These are phyloP conservation scores for Aureobasidium lini DNA, from an alignment of 2,329 filamentous ascomycete species.

Conservation along the genomic window DNA sequence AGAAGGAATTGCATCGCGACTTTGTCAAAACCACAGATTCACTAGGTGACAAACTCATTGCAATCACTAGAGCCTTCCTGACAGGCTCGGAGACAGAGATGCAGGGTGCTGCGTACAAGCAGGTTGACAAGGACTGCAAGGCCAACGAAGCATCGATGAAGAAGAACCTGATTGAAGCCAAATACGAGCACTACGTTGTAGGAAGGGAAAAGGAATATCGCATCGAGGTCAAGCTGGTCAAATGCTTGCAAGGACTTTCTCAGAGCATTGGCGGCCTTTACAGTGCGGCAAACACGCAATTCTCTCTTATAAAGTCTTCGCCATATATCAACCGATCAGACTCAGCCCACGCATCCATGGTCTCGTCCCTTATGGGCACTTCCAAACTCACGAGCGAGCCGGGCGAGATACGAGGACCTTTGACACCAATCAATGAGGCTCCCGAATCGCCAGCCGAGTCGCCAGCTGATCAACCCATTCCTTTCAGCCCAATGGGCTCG, in stretches of 20 bases:
- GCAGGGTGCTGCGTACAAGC: slow-evolving; percentile 57
- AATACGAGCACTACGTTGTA: slow-evolving; percentile 77
- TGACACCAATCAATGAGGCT: slow-evolving; percentile 14
- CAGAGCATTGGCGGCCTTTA: slow-evolving; percentile 86
- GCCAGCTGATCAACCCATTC: not conserved
- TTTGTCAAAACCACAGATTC: slow-evolving; percentile 67
- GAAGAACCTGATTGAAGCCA: slow-evolving; percentile 74
- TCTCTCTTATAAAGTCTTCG: slow-evolving; percentile 67
- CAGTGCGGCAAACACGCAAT: slow-evolving; percentile 84
- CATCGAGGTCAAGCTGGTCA: slow-evolving; percentile 70
- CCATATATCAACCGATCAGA: slow-evolving; percentile 14
- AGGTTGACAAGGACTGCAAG: slow-evolving; percentile 51
- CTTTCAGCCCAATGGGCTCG: not conserved
- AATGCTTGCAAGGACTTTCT: slow-evolving; percentile 75
- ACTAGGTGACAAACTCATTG: slow-evolving; percentile 71
- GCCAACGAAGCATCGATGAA: slow-evolving; percentile 62
- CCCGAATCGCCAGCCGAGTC: slow-evolving; percentile 3
- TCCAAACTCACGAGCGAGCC: slow-evolving; percentile 6
- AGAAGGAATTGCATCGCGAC: slow-evolving; percentile 63
- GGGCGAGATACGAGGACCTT: not conserved
- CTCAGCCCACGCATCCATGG: slow-evolving; percentile 1
- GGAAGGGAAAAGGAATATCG: slow-evolving; percentile 73
- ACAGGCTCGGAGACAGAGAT: slow-evolving; percentile 75
- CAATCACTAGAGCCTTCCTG: slow-evolving; percentile 76
- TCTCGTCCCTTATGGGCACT: slow-evolving; percentile 8